Base-by-base conservation (phyloP, 805 yeast species). In the Candida dajiaensis region DNA sequence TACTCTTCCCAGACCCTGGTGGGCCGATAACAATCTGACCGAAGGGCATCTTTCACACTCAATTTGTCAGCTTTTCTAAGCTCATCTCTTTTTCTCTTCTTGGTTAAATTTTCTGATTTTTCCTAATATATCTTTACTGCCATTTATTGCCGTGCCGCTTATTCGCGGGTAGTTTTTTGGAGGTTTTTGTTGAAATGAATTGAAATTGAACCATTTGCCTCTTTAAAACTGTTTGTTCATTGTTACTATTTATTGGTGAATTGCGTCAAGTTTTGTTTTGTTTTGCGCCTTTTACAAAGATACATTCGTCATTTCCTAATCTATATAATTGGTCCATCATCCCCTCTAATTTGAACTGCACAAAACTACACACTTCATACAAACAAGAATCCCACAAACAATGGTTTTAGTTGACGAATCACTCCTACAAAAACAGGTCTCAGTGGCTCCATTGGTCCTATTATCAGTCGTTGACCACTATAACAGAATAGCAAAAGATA, bases 1-100 rank as follows among this genome's bases (percentile, higher is more conserved):
- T 95, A 0, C 97, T 87, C 61, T 94, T 94, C 1, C 99, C 99
- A 0, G 96, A 77, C 1, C 99, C 99, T 0, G 99, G 99, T 0
- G 99, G 98, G 0, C 99, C 99, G 35, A 94, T 89, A 10, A 92
- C 90, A 10, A 94, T 78, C 67, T 94, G 97, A 4, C 95, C 97
- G 65, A 86, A 86, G 9, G 81, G 70, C 82, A 78, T 75, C 4
- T 18, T 31, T 8, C 12, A 12, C 11, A 9, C 36, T 33, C 36
- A 16, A 16, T n/a, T 18, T 16, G 20, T 33, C 19, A 16, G 35
- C 18, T 29, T 29, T 29, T 16, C 20, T 33, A 16, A 5, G 12
- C 36, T 33, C 36, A 33, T 33, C 36, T 28, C 31, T 28, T 28
- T 28, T 4, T 28, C n/a, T 11, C n/a, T 7, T 3, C 15, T 28